These are phyloP conservation scores for Lasiodiplodia citricola DNA, from an alignment of 2,329 filamentous ascomycete species.

Conservation along the genomic window DNA sequence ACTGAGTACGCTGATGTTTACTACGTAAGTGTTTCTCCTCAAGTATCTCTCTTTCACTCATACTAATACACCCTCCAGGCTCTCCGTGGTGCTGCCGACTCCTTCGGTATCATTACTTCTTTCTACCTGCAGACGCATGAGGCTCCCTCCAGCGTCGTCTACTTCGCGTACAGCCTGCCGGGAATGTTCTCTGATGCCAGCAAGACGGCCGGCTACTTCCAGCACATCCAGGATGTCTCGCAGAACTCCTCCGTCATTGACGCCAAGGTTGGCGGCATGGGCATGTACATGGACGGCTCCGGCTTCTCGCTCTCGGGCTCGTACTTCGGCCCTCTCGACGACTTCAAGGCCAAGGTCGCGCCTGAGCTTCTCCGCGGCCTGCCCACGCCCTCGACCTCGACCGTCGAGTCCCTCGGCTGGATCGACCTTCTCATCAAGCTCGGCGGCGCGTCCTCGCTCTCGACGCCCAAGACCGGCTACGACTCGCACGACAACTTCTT, in stretches of 20 bases:
- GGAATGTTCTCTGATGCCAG: conserved; percentile 37
- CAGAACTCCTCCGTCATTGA: conserved; percentile 49
- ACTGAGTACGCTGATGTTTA: conserved; percentile 45
- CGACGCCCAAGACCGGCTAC: conserved; percentile 41
- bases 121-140: conserved; percentile 32
- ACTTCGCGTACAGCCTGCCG: conserved; percentile 30
- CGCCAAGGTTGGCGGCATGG: conserved; percentile 47
- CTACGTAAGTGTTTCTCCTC: conserved; percentile 30
- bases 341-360: conserved; percentile 46
- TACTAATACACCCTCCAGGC: conserved; percentile 28
- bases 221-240: conserved; percentile 49
- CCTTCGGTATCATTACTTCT: conserved; percentile 39
- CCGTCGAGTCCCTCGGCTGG: conserved; percentile 36
- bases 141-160: conserved; percentile 28
- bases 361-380: conserved; percentile 48
- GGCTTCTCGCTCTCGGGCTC: conserved; percentile 46
- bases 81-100: conserved; percentile 40
- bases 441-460: conserved; percentile 37
- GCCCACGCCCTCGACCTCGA: conserved; percentile 34
- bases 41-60: no score
- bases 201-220: conserved; percentile 45
- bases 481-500: conserved; percentile 47
- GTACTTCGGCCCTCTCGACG: conserved; percentile 45
- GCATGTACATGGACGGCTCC: conserved; percentile 47
- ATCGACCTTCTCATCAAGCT: conserved; percentile 51